Base-by-base conservation (phyloP, 1,139 yeast genomes). In the Hemisphaericaspora subhashii region DNA sequence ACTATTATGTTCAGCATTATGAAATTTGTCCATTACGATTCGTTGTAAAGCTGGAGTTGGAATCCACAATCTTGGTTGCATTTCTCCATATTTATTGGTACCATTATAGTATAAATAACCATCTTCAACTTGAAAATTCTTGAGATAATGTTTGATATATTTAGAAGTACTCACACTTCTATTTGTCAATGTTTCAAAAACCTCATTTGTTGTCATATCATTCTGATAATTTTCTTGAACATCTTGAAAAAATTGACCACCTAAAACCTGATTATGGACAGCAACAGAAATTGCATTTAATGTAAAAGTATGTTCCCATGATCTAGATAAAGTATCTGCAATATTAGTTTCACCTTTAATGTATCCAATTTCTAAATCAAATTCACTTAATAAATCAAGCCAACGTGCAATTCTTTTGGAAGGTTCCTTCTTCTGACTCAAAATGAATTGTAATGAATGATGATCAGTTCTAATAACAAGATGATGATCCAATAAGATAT, bases 391-490 rank as follows among this genome's bases (percentile, higher is more conserved):
- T 2, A 27, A 3, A 12, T 34, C 40, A 4, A 37, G 14, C 40
- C 40, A 37, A n/a, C 40, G 14, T 2, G 38, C 15, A 3, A 37
- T 16, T 21, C 37, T 33, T 6, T 15, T 5, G 6, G 28, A 16
- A 2, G 40, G 34, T 16, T 23, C 38, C 10, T 23, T 23, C 8
- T 13, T 30, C 2, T 12, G n/a, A 1, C 11, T 23, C 4, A 22
- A 23, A 10, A 36, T 18, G 15, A 31, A 36, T 14, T 23, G 34
- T 16, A 31, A 16, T 4, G 20, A 17, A 57, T 58, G 13, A 15
- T 36, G 35, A 30, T 36, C 39, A 9, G 35, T 31, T 15, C 12
- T 13, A 2, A 36, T 26, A 26, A 36, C 20, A 3, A 36, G 15
- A 23, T 28, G 33, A 24, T 35, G 34, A 17, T 24, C 30, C 4